Evolutionary conservation across 176 grass and related monocot genomes (phyloP), one percentile per base, ranked within the genome.

Genomic region (Ananas comosus): DNA sequence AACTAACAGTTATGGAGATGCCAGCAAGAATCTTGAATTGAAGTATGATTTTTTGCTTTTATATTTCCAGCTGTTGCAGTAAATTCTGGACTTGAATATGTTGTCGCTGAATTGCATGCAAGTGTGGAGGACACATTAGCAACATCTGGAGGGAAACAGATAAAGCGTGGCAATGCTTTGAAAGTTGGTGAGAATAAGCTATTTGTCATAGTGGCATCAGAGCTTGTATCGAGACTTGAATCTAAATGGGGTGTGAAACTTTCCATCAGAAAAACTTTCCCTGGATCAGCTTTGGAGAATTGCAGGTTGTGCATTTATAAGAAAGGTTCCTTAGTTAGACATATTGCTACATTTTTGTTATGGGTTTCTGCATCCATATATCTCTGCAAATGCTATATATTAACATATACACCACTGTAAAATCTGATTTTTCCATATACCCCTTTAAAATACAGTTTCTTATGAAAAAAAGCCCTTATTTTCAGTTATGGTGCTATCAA

Each of bases 181-280:
- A 90, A 80, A 77, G 69, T 52, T 82, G 77, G 48, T 13, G 72
- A 79, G 51, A 75, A 51, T 51, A 92, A 83, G 63, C 63, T 79
- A 33, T 97, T 83, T 76, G 21, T 97, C 24, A 78, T 92, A 61
- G 89, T 92, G 49, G 93, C 86, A 64, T 79, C 81, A 72, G 89
- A 97, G 75, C 88, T 97, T 68, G 81, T 97, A 64, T 73, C 81
- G 54, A 83, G 59, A 79, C 84, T 97, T 19, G 93, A 97, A 56
- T 89, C 93, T 58, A 97, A 92, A 64, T 97, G 93, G 93, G 86
- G 84, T 10, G 77, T 81, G 76, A 87, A 83, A 74, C 87, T 97
- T 71, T 51, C 70, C 65, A 78, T 97, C 5, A 65, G 75, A 51
- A 92, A 85, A 82, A 70, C 83, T 71, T 97, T 97, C 68, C 81